Percentiles rank a stretch among this genome's conserved stretches.
phyloP scores from a whole-genome alignment of 164 flowering plant genomes.

The Kalanchoe fedtschenkoi region DNA sequence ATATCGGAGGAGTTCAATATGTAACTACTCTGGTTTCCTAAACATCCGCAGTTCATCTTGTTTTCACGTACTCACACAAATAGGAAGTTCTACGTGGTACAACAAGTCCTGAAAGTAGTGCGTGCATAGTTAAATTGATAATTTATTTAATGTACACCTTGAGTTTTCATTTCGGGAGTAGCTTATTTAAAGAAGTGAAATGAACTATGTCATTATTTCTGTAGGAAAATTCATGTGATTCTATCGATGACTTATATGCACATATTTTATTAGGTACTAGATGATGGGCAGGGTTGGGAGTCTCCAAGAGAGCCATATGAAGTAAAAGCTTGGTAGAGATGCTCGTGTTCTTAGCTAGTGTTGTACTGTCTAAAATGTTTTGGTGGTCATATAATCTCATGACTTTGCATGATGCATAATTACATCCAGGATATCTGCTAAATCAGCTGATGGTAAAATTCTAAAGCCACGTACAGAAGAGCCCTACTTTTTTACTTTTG shows the following conservation, averaged over 20 bases:
- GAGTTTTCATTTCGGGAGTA: neutral
- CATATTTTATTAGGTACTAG: conserved; percentile 33
- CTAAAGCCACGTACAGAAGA: conserved; percentile 54
- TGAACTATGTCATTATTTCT: neutral
- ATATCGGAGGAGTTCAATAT: neutral
- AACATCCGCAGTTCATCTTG: neutral
- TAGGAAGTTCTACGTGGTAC: neutral
- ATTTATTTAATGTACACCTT: neutral
- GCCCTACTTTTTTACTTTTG: conserved; percentile 79
- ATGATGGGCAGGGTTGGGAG: conserved; percentile 96
- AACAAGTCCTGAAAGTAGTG: neutral
- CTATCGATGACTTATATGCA: neutral
- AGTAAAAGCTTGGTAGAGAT: conserved; percentile 67
- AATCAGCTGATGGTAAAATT: conserved; percentile 51
- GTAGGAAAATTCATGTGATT: neutral
- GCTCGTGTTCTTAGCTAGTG: neutral
- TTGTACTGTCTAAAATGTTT: neutral
- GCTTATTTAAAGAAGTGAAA: neutral
- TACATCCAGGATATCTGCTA: conserved; percentile 70
- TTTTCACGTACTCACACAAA: neutral
- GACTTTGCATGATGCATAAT: neutral
- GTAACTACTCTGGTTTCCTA: neutral
- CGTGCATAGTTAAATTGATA: neutral
- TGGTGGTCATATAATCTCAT: neutral
- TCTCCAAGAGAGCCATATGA: conserved; percentile 94